Evolutionary conservation across 1,284 basidiomycete species (phyloP), one percentile per base, ranked within the genome.

Genomic region (Ustilago crameri): DNA sequence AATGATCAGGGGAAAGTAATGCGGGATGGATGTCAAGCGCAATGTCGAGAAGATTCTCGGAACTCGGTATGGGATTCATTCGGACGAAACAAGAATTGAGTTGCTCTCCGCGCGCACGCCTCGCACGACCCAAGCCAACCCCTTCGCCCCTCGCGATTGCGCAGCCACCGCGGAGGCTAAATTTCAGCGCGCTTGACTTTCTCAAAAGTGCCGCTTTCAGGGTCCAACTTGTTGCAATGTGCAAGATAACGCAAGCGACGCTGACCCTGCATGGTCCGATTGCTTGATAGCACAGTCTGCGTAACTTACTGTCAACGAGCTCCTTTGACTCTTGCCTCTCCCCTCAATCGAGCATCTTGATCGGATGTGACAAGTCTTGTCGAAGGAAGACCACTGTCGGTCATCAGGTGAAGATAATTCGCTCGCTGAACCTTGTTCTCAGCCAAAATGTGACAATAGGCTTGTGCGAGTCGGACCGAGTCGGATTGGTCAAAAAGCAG

Each of bases 211-310:
- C 23, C 35, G 27, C 32, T 51, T 64, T 64, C 62, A 64, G 62
- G 62, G 62, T 64, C 62, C 55, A 37, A 7, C 5, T 15, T 34
- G 32, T 34, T 37, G 35, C 35, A 15, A 14, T 53, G 9, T 9
- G 18, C 52, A 35, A 56, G 62, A 64, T 58, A 64, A 64, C 50
- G 51, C 54, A 62, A 40, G 34, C 38, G 50, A 43, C 46, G 50
- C 47, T 52, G 53, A 58, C 62, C 62, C 62, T 64, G 62, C 62
- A 64, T 64, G 59, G 42, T 40, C 3, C 17, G 22, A 10, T 8
- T 23, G 10, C 41, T 42, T 9, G 30, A 5, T 30, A 5, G 30
- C 5, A 30, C 5, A 30, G 30, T 30, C 5, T 12, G 12, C 30
- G n/a, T n/a, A n/a, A n/a, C n/a, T n/a, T n/a, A n/a, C n/a, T n/a